Evolutionary conservation across 1,284 basidiomycete genomes (phyloP).

Genomic region (Cronartium ribicola): DNA sequence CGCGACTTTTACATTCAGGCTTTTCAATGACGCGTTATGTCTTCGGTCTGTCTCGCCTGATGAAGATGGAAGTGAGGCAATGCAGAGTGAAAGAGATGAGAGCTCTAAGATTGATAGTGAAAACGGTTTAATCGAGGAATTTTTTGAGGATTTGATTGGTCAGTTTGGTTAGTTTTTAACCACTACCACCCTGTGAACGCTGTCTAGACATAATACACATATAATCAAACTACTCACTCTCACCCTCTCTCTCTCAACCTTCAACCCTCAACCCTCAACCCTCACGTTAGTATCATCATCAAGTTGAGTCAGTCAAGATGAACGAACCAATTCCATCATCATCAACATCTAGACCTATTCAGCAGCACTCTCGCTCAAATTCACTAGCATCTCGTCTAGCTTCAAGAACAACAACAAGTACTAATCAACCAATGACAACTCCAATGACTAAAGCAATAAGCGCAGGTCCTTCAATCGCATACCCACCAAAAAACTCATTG

Average conservation of each 20-base stretch:
- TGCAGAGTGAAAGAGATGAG: no score
- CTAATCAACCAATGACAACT: slow-evolving; percentile 21
- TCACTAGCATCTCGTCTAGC: slow-evolving; percentile 37
- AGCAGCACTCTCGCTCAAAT: slow-evolving; percentile 17
- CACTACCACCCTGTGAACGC: no score
- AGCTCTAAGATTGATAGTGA: no score
- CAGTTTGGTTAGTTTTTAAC: no score
- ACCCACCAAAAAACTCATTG: slow-evolving; percentile 34
- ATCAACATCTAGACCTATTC: background rate
- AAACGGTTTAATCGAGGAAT: no score
- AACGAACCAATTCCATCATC: background rate
- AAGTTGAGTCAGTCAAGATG: background rate
- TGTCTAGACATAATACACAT: no score
- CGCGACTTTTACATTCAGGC: no score
- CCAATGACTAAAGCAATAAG: slow-evolving; percentile 28
- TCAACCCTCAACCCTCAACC: background rate
- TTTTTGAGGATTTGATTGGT: no score
- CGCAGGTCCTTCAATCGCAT: slow-evolving; percentile 18
- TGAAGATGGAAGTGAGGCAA: no score
- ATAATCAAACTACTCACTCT: background rate
- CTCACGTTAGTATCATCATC: background rate
- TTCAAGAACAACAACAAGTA: slow-evolving; percentile 8
- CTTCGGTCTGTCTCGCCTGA: no score
- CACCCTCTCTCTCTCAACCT: background rate
- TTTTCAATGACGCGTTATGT: no score